Percentiles rank a stretch among this genome's conserved stretches.
Evolutionary conservation across 768 basidiomycete genomes (phyloP).

Genomic region (Tubosaeta sp.): DNA sequence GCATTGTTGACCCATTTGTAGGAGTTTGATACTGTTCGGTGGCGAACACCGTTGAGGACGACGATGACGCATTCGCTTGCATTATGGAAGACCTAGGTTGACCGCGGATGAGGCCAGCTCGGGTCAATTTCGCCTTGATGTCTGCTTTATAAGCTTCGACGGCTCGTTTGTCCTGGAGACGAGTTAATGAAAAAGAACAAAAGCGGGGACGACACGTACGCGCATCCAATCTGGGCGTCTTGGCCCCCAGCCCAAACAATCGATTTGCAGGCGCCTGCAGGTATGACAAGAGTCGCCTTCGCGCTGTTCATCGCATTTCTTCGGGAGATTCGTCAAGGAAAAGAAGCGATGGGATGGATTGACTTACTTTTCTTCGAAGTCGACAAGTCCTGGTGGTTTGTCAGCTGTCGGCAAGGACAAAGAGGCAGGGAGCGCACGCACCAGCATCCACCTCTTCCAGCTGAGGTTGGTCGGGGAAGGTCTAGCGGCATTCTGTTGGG

Average conservation of each 20-base stretch:
- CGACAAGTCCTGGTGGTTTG: constrained; percentile 66
- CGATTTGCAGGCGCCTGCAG: constrained; percentile 73
- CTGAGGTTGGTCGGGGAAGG: constrained; percentile 48
- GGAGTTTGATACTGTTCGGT: constrained; percentile 25
- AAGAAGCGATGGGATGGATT: background rate
- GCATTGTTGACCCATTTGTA: constrained; percentile 17
- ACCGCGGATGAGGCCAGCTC: constrained; percentile 76
- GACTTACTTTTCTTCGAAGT: constrained; percentile 68
- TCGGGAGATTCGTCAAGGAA: constrained; percentile 8
- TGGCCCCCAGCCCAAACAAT: constrained; percentile 82
- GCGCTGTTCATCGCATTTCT: constrained; percentile 90
- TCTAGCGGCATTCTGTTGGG: constrained; percentile 46
- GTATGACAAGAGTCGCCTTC: constrained; percentile 79
- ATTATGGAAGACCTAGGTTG: constrained; percentile 64
- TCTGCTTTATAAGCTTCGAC: constrained; percentile 80
- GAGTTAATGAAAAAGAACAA: constrained; percentile 15
- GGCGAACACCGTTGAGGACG: constrained; percentile 33
- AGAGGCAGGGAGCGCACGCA: constrained; percentile 37
- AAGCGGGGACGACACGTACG: constrained; percentile 38
- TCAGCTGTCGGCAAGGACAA: constrained; percentile 5
- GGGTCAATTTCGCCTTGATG: constrained; percentile 76
- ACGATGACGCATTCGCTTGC: constrained; percentile 31
- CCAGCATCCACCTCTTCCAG: constrained; percentile 79
- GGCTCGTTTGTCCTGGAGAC: constrained; percentile 67
- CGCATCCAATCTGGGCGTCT: constrained; percentile 89